These are phyloP conservation scores for Komagataella pseudopastoris DNA, from an alignment of 805 yeast genomes.

Conservation along the genomic window DNA sequence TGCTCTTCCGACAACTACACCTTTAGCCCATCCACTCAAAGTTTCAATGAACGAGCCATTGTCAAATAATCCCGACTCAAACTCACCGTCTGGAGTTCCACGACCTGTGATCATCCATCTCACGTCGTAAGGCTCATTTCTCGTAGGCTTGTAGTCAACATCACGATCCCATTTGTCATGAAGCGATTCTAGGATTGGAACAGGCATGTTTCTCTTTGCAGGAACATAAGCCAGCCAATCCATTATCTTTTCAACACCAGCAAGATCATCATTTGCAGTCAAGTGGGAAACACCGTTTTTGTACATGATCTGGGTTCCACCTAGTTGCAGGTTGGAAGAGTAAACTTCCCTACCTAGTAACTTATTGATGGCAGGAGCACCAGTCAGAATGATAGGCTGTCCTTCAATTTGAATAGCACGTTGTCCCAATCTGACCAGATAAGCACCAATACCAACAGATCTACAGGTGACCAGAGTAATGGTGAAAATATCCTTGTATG, in stretches of 20 bases:
- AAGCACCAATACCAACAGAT: conserved; percentile 99
- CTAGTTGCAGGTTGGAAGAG: conserved; percentile 91
- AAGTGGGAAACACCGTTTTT: conserved; percentile 95
- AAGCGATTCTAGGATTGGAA: conserved; percentile 67
- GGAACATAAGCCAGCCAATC: conserved; percentile 95
- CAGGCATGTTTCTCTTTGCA: conserved; percentile 76
- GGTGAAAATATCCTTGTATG: conserved; percentile 95
- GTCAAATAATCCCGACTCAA: conserved; percentile 85
- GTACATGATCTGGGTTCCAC: conserved; percentile 99
- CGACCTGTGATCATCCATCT: conserved; percentile 92
- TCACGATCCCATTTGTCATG: conserved; percentile 91
- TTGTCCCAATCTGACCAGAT: conserved; percentile 94
- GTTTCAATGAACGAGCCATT: conserved; percentile 91
- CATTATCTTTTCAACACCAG: conserved; percentile 89
- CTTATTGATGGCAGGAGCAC: conserved; percentile 98
- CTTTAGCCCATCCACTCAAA: conserved; percentile 95
- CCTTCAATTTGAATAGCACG: conserved; percentile 98
- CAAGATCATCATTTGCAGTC: conserved; percentile 93
- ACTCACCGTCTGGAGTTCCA: conserved; percentile 45
- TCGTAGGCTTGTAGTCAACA: conserved; percentile 65
- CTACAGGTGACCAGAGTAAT: conserved; percentile 98
- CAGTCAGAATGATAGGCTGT: conserved; percentile 95
- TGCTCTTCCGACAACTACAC: conserved; percentile 98
- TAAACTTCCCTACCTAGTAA: conserved; percentile 94
- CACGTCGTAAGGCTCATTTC: conserved; percentile 71